Percentiles rank a stretch among this genome's conserved stretches.
phyloP scores from a whole-genome alignment of 2,329 filamentous ascomycete species.

The Madurella fahalii region DNA sequence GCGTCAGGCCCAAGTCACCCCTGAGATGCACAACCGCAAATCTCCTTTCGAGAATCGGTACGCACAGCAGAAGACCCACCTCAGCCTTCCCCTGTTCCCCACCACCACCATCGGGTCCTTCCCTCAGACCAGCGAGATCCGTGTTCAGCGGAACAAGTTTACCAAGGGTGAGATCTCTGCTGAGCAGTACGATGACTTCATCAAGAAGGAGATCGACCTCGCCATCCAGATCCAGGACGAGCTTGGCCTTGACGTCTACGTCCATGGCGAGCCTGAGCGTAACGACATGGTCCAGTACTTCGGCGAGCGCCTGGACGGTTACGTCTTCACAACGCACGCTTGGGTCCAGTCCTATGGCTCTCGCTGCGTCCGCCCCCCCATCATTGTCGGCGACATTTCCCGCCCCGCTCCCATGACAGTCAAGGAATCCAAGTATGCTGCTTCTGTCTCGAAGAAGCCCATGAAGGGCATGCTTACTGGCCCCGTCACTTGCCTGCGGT shows the following conservation, averaged over 20 bases:
- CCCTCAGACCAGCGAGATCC: constrained; percentile 99
- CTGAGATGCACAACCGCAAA: constrained; percentile 86
- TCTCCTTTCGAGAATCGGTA: constrained; percentile 83
- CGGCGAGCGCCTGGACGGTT: constrained; percentile 92
- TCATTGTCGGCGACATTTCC: constrained; percentile 98
- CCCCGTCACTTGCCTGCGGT: constrained; percentile 96
- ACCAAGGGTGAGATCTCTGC: constrained; percentile 96
- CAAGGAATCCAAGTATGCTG: constrained; percentile 99
- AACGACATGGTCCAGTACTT: constrained; percentile 99
- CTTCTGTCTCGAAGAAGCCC: constrained; percentile 92
- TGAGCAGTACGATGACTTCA: constrained; percentile 96
- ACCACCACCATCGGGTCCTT: constrained; percentile 99
- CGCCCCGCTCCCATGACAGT: constrained; percentile 97
- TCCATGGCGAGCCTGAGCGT: constrained; percentile 98
- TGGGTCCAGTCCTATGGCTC: constrained; percentile 98
- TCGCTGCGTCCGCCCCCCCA: constrained; percentile 95
- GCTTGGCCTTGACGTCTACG: constrained; percentile 92
- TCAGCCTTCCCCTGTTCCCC: constrained; percentile 94
- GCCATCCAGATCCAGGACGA: constrained; percentile 97
- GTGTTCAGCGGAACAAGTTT: constrained; percentile 94
- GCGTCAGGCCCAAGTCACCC: constrained; percentile 81
- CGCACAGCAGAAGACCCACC: constrained; percentile 81
- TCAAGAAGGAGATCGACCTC: constrained; percentile 95
- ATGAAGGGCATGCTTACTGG: constrained; percentile 99
- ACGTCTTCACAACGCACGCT: constrained; percentile 97